A percentile compares a stretch with the other conserved stretches of the same genome.
Evolutionary conservation across 2,329 filamentous ascomycete genomes (phyloP).

Genomic region (Cytospora leucostoma): DNA sequence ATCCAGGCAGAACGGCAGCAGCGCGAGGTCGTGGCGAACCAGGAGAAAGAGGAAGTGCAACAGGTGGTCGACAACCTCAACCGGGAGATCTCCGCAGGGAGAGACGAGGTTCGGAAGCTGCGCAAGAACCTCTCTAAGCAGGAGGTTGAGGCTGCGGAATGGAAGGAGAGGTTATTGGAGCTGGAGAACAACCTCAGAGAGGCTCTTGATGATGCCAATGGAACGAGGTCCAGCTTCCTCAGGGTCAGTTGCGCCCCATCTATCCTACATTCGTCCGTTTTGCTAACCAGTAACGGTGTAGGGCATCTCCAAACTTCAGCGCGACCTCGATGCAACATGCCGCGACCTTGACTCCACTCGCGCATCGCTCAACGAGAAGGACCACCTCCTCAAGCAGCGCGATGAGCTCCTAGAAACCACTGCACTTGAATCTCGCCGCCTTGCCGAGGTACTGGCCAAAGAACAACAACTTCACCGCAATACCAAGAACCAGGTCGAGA

Average conservation of each 20-base stretch:
- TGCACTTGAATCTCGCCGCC: constrained; percentile 79
- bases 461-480: constrained; percentile 83
- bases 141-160: constrained; percentile 85
- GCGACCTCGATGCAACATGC: constrained; percentile 81
- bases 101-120: constrained; percentile 81
- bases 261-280: not conserved
- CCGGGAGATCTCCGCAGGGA: constrained; percentile 74
- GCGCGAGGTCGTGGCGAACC: constrained; percentile 79
- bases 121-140: constrained; percentile 80
- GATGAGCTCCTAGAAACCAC: constrained; percentile 87
- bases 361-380: constrained; percentile 81
- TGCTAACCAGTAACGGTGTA: constrained; percentile 21
- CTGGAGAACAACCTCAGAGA: constrained; percentile 86
- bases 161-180: constrained; percentile 88
- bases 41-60: constrained; percentile 94
- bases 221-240: constrained; percentile 81
- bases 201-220: constrained; percentile 83
- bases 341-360: constrained; percentile 80
- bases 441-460: constrained; percentile 87
- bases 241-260: constrained; percentile 54
- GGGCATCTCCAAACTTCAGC: constrained; percentile 77
- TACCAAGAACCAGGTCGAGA: constrained; percentile 86
- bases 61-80: constrained; percentile 93
- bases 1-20: constrained; percentile 80
- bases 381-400: constrained; percentile 84